Evolutionary conservation across 2,329 filamentous ascomycete genomes (phyloP).

Genomic region (Incumbomyces lentus): DNA sequence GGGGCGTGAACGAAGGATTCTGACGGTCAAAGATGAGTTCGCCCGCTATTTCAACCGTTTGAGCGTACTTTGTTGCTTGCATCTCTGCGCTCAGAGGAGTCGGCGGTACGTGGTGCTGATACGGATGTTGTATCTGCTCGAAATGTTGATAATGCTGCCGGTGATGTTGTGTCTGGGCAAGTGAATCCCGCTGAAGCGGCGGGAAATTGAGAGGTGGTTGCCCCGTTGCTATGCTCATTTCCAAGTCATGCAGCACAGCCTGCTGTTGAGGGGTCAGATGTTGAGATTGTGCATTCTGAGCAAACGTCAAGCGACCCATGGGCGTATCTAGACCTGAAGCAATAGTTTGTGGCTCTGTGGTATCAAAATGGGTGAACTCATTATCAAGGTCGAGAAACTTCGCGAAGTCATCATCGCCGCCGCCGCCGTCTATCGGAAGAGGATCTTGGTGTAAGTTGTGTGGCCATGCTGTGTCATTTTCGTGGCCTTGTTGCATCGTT

Average conservation of each 20-base stretch:
- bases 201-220: conserved; percentile 22
- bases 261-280: not conserved
- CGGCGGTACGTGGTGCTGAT: conserved; percentile 27
- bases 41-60: conserved; percentile 29
- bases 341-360: conserved; percentile 27
- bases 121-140: conserved; percentile 21
- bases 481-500: conserved; percentile 19
- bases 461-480: conserved; percentile 26
- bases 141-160: conserved; percentile 20
- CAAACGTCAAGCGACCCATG: conserved; percentile 29
- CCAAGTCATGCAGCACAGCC: conserved; percentile 10
- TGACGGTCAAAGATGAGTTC: conserved; percentile 36
- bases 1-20: conserved; percentile 39
- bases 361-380: conserved; percentile 30
- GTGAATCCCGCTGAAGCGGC: conserved; percentile 19
- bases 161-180: conserved; percentile 12
- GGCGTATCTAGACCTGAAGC: conserved; percentile 28
- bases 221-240: conserved; percentile 21
- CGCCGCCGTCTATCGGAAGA: conserved; percentile 23
- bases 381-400: conserved; percentile 40
- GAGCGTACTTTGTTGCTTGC: conserved; percentile 33
- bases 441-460: conserved; percentile 30
- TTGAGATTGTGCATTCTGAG: not conserved
- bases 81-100: conserved; percentile 41
- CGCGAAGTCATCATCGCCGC: conserved; percentile 38